Percentiles rank a stretch among this genome's conserved stretches.
phyloP scores from a whole-genome alignment of 2,329 filamentous ascomycete species.

The Ascochyta rabiei region DNA sequence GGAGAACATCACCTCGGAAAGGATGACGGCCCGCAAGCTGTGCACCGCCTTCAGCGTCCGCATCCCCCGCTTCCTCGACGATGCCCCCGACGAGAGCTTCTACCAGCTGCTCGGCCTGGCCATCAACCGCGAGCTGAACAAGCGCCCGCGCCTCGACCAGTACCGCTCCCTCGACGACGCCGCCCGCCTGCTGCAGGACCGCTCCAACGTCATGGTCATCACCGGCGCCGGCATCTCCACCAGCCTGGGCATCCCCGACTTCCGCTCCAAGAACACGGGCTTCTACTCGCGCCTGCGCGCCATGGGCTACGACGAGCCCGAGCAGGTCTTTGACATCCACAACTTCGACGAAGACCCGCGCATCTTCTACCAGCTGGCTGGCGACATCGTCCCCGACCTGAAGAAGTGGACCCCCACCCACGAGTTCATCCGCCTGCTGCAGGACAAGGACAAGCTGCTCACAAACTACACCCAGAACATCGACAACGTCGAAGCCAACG shows the following conservation, averaged over 20 bases:
- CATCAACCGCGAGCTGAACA: constrained; percentile 79
- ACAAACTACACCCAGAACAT: constrained; percentile 99
- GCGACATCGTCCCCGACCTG: constrained; percentile 83
- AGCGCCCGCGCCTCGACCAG: constrained; percentile 76
- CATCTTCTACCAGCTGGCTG: constrained; percentile 90
- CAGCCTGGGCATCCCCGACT: constrained; percentile 94
- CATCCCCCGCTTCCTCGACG: constrained; percentile 75
- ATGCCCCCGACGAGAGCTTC: constrained; percentile 73
- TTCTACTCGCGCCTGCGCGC: constrained; percentile 85
- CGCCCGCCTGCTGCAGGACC: constrained; percentile 73
- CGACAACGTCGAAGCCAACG: constrained; percentile 89
- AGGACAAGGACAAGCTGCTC: constrained; percentile 85
- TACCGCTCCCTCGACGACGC: constrained; percentile 92
- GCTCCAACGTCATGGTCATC: constrained; percentile 87
- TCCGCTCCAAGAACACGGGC: constrained; percentile 89
- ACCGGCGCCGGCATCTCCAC: constrained; percentile 97
- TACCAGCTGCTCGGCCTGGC: constrained; percentile 76
- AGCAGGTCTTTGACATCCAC: constrained; percentile 92
- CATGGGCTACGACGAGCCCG: constrained; percentile 79
- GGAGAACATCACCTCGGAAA: constrained; percentile 60
- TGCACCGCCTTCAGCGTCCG: constrained; percentile 84
- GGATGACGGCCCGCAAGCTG: constrained; percentile 79
- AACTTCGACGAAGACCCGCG: constrained; percentile 84
- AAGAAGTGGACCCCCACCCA: constrained; percentile 89
- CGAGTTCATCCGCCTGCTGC: constrained; percentile 87